These are phyloP conservation scores for Bacterosira constricta DNA, from an alignment of 108 stramenopile genomes.

Conservation along the genomic window DNA sequence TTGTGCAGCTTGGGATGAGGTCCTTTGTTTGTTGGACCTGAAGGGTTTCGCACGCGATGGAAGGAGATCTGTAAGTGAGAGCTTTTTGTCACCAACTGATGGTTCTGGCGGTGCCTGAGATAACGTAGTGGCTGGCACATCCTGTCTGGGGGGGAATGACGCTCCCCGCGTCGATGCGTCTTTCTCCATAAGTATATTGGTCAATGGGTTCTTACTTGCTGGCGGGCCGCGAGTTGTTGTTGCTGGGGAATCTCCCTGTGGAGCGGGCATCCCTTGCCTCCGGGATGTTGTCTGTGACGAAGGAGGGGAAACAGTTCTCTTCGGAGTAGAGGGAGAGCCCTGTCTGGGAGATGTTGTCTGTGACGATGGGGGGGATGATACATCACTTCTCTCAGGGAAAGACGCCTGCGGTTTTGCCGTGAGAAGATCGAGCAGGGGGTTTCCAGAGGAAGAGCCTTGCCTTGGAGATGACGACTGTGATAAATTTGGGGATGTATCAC, in stretches of 20 bases:
- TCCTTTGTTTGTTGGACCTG: neutral
- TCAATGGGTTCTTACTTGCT: neutral
- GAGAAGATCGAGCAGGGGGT: no score
- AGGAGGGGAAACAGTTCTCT: neutral
- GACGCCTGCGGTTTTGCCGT: no score
- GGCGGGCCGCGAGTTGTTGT: neutral
- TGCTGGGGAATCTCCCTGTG: slow-evolving; percentile 1
- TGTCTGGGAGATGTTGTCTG: neutral
- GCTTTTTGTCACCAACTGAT: neutral
- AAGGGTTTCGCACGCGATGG: slow-evolving; percentile 1
- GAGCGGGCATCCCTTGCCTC: slow-evolving; percentile 10
- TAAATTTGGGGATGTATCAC: neutral
- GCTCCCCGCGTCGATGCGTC: neutral
- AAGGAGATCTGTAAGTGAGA: slow-evolving; percentile 3
- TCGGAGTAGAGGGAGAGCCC: neutral
- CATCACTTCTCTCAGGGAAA: no score
- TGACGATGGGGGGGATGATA: slow-evolving; percentile 9
- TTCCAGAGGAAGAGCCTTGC: neutral
- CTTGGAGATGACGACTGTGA: neutral
- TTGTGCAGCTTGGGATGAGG: neutral
- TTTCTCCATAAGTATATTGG: neutral
- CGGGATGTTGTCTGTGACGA: neutral
- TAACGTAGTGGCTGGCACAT: neutral
- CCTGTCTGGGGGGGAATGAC: slow-evolving; percentile 9
- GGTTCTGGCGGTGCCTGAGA: slow-evolving; percentile 12